These are phyloP conservation scores for Plasmopara halstedii DNA, from an alignment of 352 stramenopile species.

Conservation along the genomic window DNA sequence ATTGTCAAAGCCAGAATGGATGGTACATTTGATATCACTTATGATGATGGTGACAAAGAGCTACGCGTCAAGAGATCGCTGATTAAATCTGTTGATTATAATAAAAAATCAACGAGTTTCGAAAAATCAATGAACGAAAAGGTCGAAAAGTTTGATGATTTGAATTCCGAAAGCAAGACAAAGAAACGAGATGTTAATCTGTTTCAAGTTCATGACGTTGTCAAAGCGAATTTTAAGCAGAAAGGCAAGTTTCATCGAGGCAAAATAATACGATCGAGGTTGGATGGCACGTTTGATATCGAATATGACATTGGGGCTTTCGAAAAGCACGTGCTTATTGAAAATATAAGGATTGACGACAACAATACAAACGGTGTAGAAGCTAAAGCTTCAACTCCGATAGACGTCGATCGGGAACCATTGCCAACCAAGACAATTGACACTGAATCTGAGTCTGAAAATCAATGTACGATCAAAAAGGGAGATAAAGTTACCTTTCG, in stretches of 20 bases:
- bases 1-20: conserved; percentile 37
- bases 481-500: conserved; percentile 31
- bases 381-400: neutral
- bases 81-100: conserved; percentile 5
- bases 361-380: conserved; percentile 3
- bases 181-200: conserved; percentile 1
- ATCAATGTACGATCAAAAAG: conserved; percentile 13
- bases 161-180: conserved; percentile 18
- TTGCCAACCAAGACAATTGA: neutral
- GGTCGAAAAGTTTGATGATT: conserved; percentile 25
- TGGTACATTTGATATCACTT: conserved; percentile 58
- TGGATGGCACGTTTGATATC: conserved; percentile 25
- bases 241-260: conserved; percentile 32
- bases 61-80: conserved; percentile 16
- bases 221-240: conserved; percentile 31
- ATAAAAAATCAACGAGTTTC: conserved; percentile 8
- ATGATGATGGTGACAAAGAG: conserved; percentile 44
- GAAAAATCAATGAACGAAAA: conserved; percentile 10
- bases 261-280: conserved; percentile 17
- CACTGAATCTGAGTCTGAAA: conserved; percentile 6
- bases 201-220: conserved; percentile 19
- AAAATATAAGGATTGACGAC: conserved; percentile 12
- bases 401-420: too few species aligned
- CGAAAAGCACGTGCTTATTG: conserved; percentile 13
- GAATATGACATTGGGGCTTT: conserved; percentile 29